These are phyloP conservation scores for Fusarium piperis DNA, from an alignment of 2,329 filamentous ascomycete genomes.

Conservation along the genomic window DNA sequence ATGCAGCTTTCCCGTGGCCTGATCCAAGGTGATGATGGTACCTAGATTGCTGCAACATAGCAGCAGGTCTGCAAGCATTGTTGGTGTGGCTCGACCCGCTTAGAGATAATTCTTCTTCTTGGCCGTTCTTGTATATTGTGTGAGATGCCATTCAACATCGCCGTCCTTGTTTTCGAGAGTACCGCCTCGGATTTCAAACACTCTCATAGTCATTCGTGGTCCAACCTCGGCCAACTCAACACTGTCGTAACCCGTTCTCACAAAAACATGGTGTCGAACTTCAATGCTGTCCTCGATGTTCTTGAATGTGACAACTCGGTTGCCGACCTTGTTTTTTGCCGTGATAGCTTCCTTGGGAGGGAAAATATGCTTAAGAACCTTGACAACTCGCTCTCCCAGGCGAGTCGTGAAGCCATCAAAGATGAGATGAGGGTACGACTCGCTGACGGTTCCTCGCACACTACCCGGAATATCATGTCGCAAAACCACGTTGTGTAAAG, in stretches of 20 bases:
- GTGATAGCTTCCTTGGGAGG: constrained; percentile 84
- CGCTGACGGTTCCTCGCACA: constrained; percentile 86
- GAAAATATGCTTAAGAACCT: constrained; percentile 93
- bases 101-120: constrained; percentile 96
- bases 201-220: constrained; percentile 95
- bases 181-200: constrained; percentile 92
- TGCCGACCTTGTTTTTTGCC: constrained; percentile 79
- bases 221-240: constrained; percentile 91
- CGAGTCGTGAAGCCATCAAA: constrained; percentile 92
- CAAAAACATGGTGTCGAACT: constrained; percentile 84
- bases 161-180: constrained; percentile 95
- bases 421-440: constrained; percentile 92
- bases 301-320: constrained; percentile 90
- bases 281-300: constrained; percentile 95
- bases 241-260: constrained; percentile 88
- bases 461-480: constrained; percentile 92
- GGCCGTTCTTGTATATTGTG: constrained; percentile 92
- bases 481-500: constrained; percentile 90
- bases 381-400: constrained; percentile 83
- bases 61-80: not conserved
- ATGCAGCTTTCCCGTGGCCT: not conserved
- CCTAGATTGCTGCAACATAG: not conserved
- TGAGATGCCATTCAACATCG: constrained; percentile 95
- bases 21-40: not conserved
- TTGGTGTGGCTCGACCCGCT: constrained; percentile 38